A percentile compares a stretch with the other conserved stretches of the same genome.
These are phyloP conservation scores for Amaranthus cruentus DNA, from an alignment of 148 eudicot species.

Conservation along the genomic window DNA sequence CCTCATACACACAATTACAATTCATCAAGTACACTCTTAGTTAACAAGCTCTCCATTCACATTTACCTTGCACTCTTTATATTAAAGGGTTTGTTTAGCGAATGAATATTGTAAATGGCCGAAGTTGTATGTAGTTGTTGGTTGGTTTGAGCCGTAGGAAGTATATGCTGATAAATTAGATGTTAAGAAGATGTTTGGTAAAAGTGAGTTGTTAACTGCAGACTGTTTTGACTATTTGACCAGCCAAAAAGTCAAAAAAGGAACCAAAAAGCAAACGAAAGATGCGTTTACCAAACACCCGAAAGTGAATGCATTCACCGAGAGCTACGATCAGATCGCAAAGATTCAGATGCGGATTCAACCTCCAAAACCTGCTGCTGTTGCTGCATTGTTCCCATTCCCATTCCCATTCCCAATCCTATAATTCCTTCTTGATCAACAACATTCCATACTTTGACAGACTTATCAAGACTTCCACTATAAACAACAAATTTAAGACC, in stretches of 20 bases:
- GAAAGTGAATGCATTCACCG: not conserved
- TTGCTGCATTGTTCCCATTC: slow-evolving; percentile 14
- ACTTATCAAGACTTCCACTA: slow-evolving; percentile 60
- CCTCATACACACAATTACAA: not conserved
- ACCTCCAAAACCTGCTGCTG: slow-evolving; percentile 33
- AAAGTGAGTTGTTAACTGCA: too few species aligned
- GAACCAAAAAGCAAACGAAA: too few species aligned
- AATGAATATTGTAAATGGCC: too few species aligned
- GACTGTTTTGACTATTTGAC: too few species aligned
- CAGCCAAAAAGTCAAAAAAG: too few species aligned
- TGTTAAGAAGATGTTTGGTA: too few species aligned
- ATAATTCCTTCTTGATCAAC: slow-evolving; percentile 21
- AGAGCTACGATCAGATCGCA: slow-evolving; percentile 32
- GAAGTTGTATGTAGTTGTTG: not conserved
- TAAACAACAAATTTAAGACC: slow-evolving; percentile 32
- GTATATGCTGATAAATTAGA: too few species aligned
- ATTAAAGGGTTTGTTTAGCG: too few species aligned
- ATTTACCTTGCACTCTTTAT: not conserved
- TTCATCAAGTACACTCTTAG: not conserved
- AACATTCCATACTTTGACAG: slow-evolving; percentile 59
- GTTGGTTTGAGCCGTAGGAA: not conserved
- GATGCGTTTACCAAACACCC: too few species aligned
- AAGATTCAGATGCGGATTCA: slow-evolving; percentile 23
- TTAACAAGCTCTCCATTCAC: not conserved
- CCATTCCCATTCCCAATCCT: slow-evolving; percentile 9